Base-by-base conservation (phyloP, 1,284 basidiomycete genomes). In the Calocybe gambosa region DNA sequence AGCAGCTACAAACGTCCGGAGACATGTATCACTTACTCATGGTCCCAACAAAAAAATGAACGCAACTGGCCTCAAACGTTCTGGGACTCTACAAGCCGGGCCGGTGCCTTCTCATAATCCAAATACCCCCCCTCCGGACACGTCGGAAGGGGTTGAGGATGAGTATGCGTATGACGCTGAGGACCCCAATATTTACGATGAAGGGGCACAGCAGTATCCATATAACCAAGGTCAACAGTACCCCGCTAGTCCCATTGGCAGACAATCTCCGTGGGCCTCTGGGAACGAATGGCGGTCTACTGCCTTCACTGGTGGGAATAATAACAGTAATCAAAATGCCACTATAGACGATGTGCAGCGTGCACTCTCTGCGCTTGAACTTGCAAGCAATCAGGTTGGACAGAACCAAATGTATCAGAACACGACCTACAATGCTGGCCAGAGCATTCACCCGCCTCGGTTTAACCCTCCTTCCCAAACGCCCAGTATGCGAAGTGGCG, bases 11-110 rank as follows among this genome's bases (percentile, higher is more conserved):
- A 76, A 75, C 42, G 83, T 90, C 23, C 80, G 88, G 39, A 73
- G 88, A 49, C 85, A 90, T 61, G 82, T 85, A 49, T 86, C 83
- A 50, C 72, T 90, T 39, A 90, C 83, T 16, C 80, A 88, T 55
- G 82, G 83, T 35, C 67, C 68, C 47, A 63, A 65, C 47, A 63
- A 65, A 45, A 78, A 70, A 56, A 62, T 69, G 39, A 51, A 55
- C 1, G 48, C 68, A 20, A 58, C 76, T 7, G 74, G 75, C 39
- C 73, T 89, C 48, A 85, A 78, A 57, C 80, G 85, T 49, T 78
- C 85, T 28, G 85, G 84, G 20, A 89, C 85, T n/a, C 66, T 87
- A 9, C 85, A 86, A 62, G 75, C 70, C 43, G 31, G 31, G 9
- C 68, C 68, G 42, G 59, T 64, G 37, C 68, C 69, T 10, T 43